Evolutionary conservation across 768 basidiomycete species (phyloP), one percentile per base, ranked within the genome.

Genomic region (Naganishia kalamii): DNA sequence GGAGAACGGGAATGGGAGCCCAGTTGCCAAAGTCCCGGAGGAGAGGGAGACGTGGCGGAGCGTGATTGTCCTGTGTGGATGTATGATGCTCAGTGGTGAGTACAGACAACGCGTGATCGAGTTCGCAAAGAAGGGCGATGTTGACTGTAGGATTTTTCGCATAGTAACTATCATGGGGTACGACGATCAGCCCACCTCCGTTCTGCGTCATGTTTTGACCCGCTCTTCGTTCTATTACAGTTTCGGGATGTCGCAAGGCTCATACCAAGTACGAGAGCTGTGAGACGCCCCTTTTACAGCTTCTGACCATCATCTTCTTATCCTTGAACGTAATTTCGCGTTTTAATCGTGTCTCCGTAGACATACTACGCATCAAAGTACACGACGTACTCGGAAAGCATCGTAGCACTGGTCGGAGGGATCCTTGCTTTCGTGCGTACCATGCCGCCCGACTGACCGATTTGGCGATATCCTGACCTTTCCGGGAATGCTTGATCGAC

Each of bases 381-480:
- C 35, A 13, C 49, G 11, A 27, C 32, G 0, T 52, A 49, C 5
- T 51, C 66, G 1, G 66, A 67, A 37, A 52, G 59, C 33, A 52
- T 59, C 27, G 62, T 67, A 21, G 60, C 66, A 2, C 59, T 67
- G 27, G 30, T 67, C 23, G 66, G 66, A 35, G 66, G 66, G 6
- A 44, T 67, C 6, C 49, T 63, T 12, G 61, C 60, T 3, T 62
- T 52, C 27, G 66, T 67, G 37, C 46, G 66, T 61, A 32, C 23
- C 32, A 17, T 23, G 8, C 41, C 25, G 37, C 7, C 10, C 23
- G 25, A 6, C 21, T 12, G 30, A 11, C 17, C 33, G 4, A 59
- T 33, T 40, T 35, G 23, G 41, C 21, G 21, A 29, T 40, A 3
- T 25, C 3, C 23, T 40, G 10, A 33, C 17, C n/a, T 10, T 29